Conservation (phyloP, 257 asterid genomes). For the Thymus mandschuricus region DNA sequence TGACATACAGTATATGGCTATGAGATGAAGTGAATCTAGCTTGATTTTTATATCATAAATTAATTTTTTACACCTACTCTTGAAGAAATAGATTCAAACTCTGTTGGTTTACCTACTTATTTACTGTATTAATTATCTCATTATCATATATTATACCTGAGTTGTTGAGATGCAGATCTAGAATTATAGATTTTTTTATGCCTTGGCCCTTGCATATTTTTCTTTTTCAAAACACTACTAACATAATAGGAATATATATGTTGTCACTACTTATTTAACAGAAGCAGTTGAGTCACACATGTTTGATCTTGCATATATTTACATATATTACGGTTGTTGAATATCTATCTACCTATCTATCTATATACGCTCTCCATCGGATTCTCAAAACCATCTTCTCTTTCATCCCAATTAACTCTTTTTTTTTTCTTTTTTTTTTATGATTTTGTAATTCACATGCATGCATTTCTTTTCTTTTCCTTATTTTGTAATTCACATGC, state of each 20-base stretch:
- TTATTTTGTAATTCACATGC: neutral
- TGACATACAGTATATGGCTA: no score
- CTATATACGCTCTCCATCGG: no score
- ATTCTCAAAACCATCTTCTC: conserved; percentile 12
- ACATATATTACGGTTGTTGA: neutral
- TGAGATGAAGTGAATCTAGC: no score
- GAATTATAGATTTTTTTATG: neutral
- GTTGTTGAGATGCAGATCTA: conserved; percentile 33
- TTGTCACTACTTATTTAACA: neutral
- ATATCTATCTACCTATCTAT: neutral
- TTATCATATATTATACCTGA: neutral
- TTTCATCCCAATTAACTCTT: neutral
- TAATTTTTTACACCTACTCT: no score
- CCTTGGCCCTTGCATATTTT: no score
- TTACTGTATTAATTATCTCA: no score
- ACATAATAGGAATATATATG: neutral
- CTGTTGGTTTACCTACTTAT: neutral
- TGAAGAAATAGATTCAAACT: no score
- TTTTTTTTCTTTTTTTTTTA: neutral
- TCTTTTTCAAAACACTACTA: no score
- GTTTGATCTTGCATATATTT: conserved; percentile 1
- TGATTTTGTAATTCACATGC: neutral
- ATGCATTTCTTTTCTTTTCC: no score
- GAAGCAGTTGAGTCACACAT: conserved; percentile 10
- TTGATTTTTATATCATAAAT: no score